Conservation (phyloP, 768 basidiomycete species). For the Termitomyces sp. region DNA sequence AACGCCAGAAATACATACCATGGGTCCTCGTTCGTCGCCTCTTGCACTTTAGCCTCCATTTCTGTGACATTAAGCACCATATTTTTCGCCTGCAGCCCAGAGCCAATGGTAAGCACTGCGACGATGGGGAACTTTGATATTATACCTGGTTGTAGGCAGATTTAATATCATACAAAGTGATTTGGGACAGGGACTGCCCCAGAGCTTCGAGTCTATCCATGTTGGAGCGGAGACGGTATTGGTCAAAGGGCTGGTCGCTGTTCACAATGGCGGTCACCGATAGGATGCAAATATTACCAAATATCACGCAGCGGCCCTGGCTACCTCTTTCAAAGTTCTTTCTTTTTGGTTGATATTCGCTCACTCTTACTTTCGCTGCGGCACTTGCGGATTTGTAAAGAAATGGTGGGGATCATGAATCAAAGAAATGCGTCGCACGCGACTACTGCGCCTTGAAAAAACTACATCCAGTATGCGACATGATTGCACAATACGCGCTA, state of each 20-base stretch:
- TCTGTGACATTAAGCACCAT: constrained; percentile 94
- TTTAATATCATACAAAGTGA: constrained; percentile 93
- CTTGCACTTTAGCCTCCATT: constrained; percentile 94
- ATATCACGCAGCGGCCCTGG: neutral
- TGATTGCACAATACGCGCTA: neutral
- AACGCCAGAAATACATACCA: constrained; percentile 53
- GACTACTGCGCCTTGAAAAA: too few species aligned
- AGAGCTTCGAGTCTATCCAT: constrained; percentile 84
- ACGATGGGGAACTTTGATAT: neutral
- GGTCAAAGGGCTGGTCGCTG: constrained; percentile 7
- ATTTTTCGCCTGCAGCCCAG: constrained; percentile 73
- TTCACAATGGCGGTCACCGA: neutral
- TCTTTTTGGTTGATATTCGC: neutral
- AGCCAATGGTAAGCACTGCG: neutral
- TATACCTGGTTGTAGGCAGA: constrained; percentile 88
- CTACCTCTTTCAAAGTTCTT: neutral
- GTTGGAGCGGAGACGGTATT: constrained; percentile 8
- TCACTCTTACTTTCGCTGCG: neutral
- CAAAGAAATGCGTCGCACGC: too few species aligned
- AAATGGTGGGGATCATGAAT: neutral
- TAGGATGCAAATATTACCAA: constrained; percentile 6
- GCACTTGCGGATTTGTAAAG: neutral
- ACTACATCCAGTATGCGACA: neutral
- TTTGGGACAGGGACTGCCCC: constrained; percentile 67
- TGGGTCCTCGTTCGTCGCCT: constrained; percentile 97